Evolutionary conservation across 73 alveolate genomes (phyloP), one percentile per base, ranked within the genome.

Genomic region (Blepharisma stoltei): DNA sequence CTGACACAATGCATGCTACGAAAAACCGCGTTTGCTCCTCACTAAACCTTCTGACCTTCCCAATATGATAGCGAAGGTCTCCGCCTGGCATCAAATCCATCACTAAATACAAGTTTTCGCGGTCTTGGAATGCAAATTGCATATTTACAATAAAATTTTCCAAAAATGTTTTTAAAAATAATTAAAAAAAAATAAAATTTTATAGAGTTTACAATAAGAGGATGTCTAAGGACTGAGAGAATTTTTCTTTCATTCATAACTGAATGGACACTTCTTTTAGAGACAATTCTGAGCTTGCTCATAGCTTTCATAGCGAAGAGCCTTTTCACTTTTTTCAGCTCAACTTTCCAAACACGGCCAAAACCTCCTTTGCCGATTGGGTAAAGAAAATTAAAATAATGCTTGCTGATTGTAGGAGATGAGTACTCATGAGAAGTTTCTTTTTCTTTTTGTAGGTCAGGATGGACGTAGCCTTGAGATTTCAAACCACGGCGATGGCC

Each of bases 1-100:
- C 93, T 20, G 78, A 18, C 18, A 90, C 54, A 6, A 90, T 53
- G 48, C 95, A 88, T 2, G 90, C 94, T 37, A 93, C 67, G 38
- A 95, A 82, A 76, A 92, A 90, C 67, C 82, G 71, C 8, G 94
- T 87, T 49, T 78, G 81, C 49, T 81, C 83, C 55, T 84, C 92
- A 45, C 77, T 67, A 55, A 90, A 80, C 23, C 55, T 68, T 60
- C 78, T 65, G 54, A 76, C 69, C 84, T 54, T 81, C 76, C 88
- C 45, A 67, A 60, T 7, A 71, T 90, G 94, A 80, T 88, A 90
- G 27, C 97, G 60, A 25, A 90, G 73, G 65, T 90, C 97, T 7
- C 97, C 97, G 45, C 99, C 97, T 7, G 93, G 83, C 70, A 94
- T 90, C 78, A 90, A 85, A 80, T 94, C 99, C 95, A 94, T 92